These are phyloP conservation scores for Leptomonas pyrrhocoris DNA, from an alignment of 208 protist genomes.

Conservation along the genomic window DNA sequence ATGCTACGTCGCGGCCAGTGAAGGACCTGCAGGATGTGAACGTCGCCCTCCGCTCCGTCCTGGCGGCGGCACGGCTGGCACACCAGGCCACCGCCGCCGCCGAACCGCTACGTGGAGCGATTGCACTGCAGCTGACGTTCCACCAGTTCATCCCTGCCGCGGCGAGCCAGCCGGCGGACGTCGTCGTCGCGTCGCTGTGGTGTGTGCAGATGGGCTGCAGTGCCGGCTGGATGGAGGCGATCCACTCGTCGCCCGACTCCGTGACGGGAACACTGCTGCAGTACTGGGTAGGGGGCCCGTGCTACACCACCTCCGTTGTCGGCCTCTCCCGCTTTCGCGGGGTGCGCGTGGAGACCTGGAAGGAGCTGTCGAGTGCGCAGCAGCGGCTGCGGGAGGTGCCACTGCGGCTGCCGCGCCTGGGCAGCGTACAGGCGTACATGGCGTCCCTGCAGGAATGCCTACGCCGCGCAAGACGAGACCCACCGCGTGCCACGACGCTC, in stretches of 20 bases:
- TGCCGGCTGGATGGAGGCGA: conserved; percentile 17
- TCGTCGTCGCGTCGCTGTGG: conserved; percentile 47
- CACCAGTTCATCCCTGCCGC: conserved; percentile 37
- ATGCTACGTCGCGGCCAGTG: conserved; percentile 29
- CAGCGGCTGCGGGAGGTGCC: conserved; percentile 11
- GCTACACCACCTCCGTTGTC: conserved; percentile 40
- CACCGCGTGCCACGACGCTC: neutral
- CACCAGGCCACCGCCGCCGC: neutral
- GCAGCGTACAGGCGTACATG: conserved; percentile 40
- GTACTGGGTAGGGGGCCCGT: conserved; percentile 45
- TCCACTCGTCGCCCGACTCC: conserved; percentile 5
- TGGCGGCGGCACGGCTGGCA: conserved; percentile 1
- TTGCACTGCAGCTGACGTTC: conserved; percentile 43
- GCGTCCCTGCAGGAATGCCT: neutral
- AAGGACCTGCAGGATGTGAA: conserved; percentile 38
- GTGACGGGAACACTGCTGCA: conserved; percentile 23
- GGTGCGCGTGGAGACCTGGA: conserved; percentile 20
- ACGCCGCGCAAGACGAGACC: neutral
- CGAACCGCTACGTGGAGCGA: conserved; percentile 24
- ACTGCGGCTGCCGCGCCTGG: conserved; percentile 36
- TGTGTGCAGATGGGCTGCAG: conserved; percentile 33
- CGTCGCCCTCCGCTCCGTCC: conserved; percentile 18
- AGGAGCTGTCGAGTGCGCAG: conserved; percentile 12
- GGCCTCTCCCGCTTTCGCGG: conserved; percentile 29
- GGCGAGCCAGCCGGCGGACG: conserved; percentile 16